A percentile compares a stretch with the other conserved stretches of the same genome.
Evolutionary conservation across 2,329 filamentous ascomycete species (phyloP).

Genomic region (Teratosphaeria epicoccoides): DNA sequence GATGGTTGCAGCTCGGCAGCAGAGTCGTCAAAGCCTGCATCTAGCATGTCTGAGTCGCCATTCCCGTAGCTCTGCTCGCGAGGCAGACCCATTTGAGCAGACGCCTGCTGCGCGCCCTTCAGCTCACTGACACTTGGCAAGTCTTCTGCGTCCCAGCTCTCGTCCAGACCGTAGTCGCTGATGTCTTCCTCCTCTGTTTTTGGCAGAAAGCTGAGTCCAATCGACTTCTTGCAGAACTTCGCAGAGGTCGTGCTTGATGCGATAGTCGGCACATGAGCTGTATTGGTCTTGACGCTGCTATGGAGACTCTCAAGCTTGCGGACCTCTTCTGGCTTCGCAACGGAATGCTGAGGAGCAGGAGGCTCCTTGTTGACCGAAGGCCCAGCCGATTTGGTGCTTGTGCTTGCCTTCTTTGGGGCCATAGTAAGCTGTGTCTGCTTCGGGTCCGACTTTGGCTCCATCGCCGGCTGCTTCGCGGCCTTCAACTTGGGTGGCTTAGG

Average conservation of each 20-base stretch:
- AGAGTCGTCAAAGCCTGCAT: neutral
- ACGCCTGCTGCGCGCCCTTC: neutral
- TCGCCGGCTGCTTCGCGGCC: constrained; percentile 16
- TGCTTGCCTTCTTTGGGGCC: constrained; percentile 10
- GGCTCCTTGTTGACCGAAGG: neutral
- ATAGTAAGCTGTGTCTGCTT: constrained; percentile 22
- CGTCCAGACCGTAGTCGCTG: constrained; percentile 13
- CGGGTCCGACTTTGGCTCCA: constrained; percentile 9
- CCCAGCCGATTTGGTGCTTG: neutral
- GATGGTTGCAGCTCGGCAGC: neutral
- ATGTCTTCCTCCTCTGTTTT: constrained; percentile 2
- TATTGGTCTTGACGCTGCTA: constrained; percentile 15
- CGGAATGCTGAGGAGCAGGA: neutral
- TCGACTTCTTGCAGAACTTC: neutral
- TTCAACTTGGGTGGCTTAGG: constrained; percentile 37
- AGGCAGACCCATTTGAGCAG: constrained; percentile 1
- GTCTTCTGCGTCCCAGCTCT: constrained; percentile 2
- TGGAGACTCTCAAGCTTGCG: constrained; percentile 14
- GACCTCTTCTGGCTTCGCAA: constrained; percentile 7
- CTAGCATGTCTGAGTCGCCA: constrained; percentile 5
- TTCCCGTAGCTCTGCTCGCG: neutral
- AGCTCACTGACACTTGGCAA: neutral
- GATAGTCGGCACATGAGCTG: constrained; percentile 11
- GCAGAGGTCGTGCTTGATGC: neutral
- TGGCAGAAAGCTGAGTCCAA: constrained; percentile 5